Evolutionary conservation across 2,329 filamentous ascomycete genomes (phyloP), one percentile per base, ranked within the genome.

Genomic region (Zasmidium cellare): DNA sequence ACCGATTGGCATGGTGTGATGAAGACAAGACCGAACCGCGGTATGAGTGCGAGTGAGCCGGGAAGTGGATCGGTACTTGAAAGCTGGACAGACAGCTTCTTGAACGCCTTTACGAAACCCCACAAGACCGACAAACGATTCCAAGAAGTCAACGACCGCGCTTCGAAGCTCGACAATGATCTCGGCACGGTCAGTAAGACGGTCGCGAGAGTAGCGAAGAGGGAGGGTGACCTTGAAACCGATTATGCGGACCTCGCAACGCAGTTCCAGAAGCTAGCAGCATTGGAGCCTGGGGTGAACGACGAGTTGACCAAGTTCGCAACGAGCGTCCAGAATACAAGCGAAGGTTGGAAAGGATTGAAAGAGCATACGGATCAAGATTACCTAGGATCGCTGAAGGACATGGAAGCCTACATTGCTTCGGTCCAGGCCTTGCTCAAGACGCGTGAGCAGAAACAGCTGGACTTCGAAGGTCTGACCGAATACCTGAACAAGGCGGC

Each of bases 1-100:
- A 85, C 84, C 23, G 94, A 99, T 75, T 99, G 94, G 94, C 97
- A 99, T 74, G 89, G 92, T 31, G 93, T 91, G 48, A 97, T 99
- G 92, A 87, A 87, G 68, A 85, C 86, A 65, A 86, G 92, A 49
- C 84, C 88, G 11, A 82, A 84, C 52, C 84, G 93, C 48, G 84
- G 81, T 24, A 73, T 75, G 61, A 76, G 72, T 51, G 72, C 76
- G 12, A 73, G 75, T 14, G 73, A 75, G 9, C 73, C 70, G 38
- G 76, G 77, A 6, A 81, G 81, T 23, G 82, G 83, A 12, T 88
- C 92, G 41, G 91, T 97, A 46, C 94, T 99, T 67, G 94, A 99
- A 72, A 92, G 90, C 68, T 91, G 97, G 71, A 91, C 94, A 44
- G 94, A 99, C 74, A 96, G 90, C 35, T 96, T 97, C 72, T 89